Evolutionary conservation across 2,329 filamentous ascomycete species (phyloP).

Genomic region (Akanthomyces uredinophilus): DNA sequence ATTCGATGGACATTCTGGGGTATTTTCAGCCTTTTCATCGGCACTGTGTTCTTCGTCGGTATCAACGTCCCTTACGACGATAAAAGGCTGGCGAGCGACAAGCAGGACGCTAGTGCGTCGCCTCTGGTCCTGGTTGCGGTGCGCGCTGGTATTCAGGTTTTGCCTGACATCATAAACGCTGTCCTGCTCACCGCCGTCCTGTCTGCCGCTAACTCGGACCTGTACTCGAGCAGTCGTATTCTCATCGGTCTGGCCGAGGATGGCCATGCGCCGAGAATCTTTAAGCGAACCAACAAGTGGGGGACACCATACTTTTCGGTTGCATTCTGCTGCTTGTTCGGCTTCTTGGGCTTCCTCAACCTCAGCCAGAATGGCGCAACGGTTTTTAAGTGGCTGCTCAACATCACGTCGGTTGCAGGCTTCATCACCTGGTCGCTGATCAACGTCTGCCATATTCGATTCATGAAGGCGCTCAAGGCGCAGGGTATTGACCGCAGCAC

Average conservation of each 20-base stretch:
- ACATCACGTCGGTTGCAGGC: slow-evolving; percentile 63
- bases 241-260: slow-evolving; percentile 62
- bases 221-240: slow-evolving; percentile 67
- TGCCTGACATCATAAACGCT: slow-evolving; percentile 70
- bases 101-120: slow-evolving; percentile 57
- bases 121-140: slow-evolving; percentile 58
- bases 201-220: slow-evolving; percentile 71
- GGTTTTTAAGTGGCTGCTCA: slow-evolving; percentile 70
- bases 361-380: slow-evolving; percentile 50
- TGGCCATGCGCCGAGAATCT: slow-evolving; percentile 55
- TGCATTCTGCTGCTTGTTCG: slow-evolving; percentile 47
- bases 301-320: slow-evolving; percentile 62
- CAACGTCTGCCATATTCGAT: slow-evolving; percentile 57
- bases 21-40: slow-evolving; percentile 64
- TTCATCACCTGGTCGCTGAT: slow-evolving; percentile 69
- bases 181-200: slow-evolving; percentile 73
- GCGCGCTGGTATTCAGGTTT: slow-evolving; percentile 57
- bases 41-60: slow-evolving; percentile 64
- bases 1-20: slow-evolving; percentile 73
- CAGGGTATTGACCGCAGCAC: slow-evolving; percentile 52
- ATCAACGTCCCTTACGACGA: slow-evolving; percentile 63
- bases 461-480: slow-evolving; percentile 54
- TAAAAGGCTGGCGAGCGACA: slow-evolving; percentile 43
- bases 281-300: slow-evolving; percentile 53
- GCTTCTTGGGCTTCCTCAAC: slow-evolving; percentile 64